A percentile compares a stretch with the other conserved stretches of the same genome.
phyloP scores from a whole-genome alignment of 2,329 filamentous ascomycete genomes.

The Capronia americana region DNA sequence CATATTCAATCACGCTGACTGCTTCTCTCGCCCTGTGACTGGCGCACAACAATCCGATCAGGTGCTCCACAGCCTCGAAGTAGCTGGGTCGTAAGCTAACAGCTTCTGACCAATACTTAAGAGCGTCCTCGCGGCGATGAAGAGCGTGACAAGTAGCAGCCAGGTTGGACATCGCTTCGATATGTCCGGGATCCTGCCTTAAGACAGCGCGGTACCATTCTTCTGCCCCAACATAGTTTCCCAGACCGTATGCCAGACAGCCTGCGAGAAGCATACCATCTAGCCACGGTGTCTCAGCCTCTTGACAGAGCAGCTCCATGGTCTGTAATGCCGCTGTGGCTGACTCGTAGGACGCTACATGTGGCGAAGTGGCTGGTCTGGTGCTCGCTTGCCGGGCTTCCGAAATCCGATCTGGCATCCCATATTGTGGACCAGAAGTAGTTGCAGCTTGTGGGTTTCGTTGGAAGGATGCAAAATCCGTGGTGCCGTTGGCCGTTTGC shows the following conservation, averaged over 20 bases:
- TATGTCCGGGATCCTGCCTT: conserved; percentile 68
- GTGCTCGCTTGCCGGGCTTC: conserved; percentile 9
- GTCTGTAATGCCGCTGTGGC: conserved; percentile 74
- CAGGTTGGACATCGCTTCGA: conserved; percentile 92
- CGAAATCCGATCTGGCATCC: conserved; percentile 12
- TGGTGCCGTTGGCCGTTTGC: conserved; percentile 10
- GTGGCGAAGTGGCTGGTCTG: not conserved
- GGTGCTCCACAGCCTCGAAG: conserved; percentile 92
- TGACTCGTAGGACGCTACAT: conserved; percentile 31
- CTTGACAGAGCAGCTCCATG: conserved; percentile 75
- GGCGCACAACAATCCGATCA: conserved; percentile 84
- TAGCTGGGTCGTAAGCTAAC: conserved; percentile 83
- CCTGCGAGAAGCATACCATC: conserved; percentile 92
- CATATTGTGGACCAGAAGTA: conserved; percentile 19
- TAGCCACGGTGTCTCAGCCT: conserved; percentile 85
- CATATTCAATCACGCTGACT: conserved; percentile 81
- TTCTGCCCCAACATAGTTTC: conserved; percentile 74
- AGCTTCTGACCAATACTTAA: conserved; percentile 83
- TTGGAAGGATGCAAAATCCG: conserved; percentile 12
- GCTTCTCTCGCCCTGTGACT: conserved; percentile 83
- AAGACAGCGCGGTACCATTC: conserved; percentile 63
- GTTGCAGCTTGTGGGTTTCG: not conserved
- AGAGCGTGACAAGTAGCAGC: conserved; percentile 88
- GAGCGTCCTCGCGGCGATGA: conserved; percentile 80
- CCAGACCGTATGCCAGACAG: conserved; percentile 88